Percentiles rank a stretch among this genome's conserved stretches.
These are phyloP conservation scores for Aspergillus flavus DNA, from an alignment of 2,329 filamentous ascomycete species.

Conservation along the genomic window DNA sequence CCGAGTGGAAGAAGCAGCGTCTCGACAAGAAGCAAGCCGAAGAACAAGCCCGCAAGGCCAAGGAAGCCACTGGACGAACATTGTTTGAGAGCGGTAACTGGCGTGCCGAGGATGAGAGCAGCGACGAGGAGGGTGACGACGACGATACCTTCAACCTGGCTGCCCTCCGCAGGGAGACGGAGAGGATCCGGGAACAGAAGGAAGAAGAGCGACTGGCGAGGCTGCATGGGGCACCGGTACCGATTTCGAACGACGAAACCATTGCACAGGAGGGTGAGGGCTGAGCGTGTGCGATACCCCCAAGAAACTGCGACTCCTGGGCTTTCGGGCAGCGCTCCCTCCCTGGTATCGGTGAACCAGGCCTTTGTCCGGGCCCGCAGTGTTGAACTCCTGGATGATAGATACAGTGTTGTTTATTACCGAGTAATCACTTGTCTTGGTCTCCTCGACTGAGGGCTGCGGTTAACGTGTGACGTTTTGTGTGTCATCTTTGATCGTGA, in stretches of 20 bases:
- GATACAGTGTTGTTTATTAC: conserved; percentile 23
- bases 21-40: conserved; percentile 95
- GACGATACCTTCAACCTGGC: conserved; percentile 75
- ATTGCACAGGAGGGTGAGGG: conserved; percentile 30
- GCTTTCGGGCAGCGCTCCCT: conserved; percentile 28
- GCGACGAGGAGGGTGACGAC: conserved; percentile 63
- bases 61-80: conserved; percentile 92
- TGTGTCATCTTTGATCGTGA: conserved; percentile 21
- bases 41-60: conserved; percentile 83
- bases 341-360: conserved; percentile 23
- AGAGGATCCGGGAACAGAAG: conserved; percentile 70
- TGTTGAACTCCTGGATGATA: conserved; percentile 30
- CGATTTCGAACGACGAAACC: conserved; percentile 20
- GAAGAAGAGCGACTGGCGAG: conserved; percentile 70
- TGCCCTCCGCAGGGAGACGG: conserved; percentile 81
- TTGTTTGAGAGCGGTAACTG: conserved; percentile 97
- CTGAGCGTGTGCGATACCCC: conserved; percentile 25
- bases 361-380: conserved; percentile 23
- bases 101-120: conserved; percentile 67
- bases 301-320: conserved; percentile 31
- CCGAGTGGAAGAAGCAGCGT: conserved; percentile 95
- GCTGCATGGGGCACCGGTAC: conserved; percentile 32
- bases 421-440: conserved; percentile 22
- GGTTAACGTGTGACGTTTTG: conserved; percentile 23
- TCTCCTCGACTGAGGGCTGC: conserved; percentile 28